Evolutionary conservation across 106 monocot genomes (phyloP).

Genomic region (Dendrobium nobile): DNA sequence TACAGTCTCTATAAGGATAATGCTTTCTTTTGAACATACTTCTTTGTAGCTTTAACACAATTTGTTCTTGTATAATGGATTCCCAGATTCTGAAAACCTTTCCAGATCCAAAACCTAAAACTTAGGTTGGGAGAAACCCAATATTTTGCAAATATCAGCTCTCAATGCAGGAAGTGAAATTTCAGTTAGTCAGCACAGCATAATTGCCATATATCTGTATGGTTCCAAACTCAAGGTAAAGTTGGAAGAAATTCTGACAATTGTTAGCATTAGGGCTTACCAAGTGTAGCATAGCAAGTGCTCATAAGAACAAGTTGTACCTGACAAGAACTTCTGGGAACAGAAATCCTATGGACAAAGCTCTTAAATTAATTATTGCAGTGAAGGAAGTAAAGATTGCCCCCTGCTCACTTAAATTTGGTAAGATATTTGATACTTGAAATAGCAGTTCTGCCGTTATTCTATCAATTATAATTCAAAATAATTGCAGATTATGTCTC

Average conservation of each 20-base stretch:
- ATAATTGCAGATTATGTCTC: neutral
- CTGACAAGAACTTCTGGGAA: neutral
- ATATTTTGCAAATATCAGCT: neutral
- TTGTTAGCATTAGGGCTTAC: neutral
- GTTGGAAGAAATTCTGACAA: neutral
- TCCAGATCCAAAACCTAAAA: constrained; percentile 31
- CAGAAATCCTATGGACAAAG: neutral
- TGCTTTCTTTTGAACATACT: neutral
- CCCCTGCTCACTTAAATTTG: neutral
- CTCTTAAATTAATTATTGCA: neutral
- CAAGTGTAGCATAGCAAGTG: neutral
- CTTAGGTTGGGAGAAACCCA: neutral
- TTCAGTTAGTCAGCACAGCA: neutral
- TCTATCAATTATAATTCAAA: neutral
- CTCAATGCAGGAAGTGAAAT: neutral
- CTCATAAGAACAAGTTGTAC: neutral
- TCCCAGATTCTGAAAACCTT: constrained; percentile 43
- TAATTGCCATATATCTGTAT: neutral
- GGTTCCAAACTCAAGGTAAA: neutral
- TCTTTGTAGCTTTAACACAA: neutral
- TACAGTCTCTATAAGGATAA: constrained; percentile 13
- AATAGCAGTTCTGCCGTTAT: neutral
- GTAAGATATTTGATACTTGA: neutral
- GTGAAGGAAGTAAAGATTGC: neutral
- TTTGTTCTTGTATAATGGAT: neutral